Base-by-base conservation (phyloP, 495 filamentous ascomycete species). In the Daldinia caldariorum region DNA sequence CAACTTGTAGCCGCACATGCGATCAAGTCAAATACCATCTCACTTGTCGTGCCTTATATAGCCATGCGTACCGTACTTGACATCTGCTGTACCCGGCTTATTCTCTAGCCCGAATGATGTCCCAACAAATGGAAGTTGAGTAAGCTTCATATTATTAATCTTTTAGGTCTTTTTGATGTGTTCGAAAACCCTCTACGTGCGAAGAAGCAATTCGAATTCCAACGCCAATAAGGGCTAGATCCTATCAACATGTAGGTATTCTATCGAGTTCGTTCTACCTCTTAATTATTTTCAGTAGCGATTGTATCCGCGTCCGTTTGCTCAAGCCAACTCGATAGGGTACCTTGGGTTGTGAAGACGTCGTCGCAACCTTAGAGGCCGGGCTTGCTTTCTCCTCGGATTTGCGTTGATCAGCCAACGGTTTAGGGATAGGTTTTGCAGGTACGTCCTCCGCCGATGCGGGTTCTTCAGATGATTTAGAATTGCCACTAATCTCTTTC, bases 241-340 rank as follows among this genome's bases (percentile, higher is more conserved):
- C 39, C 20, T 4, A 39, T 12, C 3, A 26, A 57, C 32, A 38
- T 41, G 16, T n/a, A n/a, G n/a, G 16, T 39, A n/a, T n/a, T 57
- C 8, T 35, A 34, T 34, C 12, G 16, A 31, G 22, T 18, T 20
- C 13, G 49, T 34, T 37, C 82, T 76, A 89, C 66, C 88, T 89
- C 74, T 83, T 87, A 32, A 91, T 83, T 34, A 86, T 80, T 70
- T 89, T 88, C 59, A 93, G 74, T 66, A 93, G 77, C 18, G 90
- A 88, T 29, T 88, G 84, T 69, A 93, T 92, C 56, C 87, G 79
- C 29, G 86, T 85, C 67, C 85, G 76, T 60, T 86, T 89, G 77
- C 89, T 92, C 41, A 93, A 74, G 4, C 90, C 90, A 35, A 93
- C 89, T 4, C 90, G 81, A 53, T 87, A 89, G 1, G 84, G 79